Conservation (phyloP, 306 rosid species). For the Glycine latifolia region DNA sequence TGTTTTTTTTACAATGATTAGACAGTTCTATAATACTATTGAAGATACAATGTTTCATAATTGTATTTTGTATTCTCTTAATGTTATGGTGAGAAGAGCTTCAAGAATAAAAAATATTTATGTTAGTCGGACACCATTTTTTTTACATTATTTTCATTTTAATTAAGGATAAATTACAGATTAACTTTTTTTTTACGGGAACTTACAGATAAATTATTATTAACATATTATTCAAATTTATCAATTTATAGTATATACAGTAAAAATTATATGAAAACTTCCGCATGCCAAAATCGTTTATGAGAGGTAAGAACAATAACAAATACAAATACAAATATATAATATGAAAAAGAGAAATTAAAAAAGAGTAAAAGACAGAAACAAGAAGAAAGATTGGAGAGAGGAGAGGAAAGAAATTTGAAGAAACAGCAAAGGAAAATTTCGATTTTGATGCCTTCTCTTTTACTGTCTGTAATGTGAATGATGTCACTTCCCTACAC, state of each 20-base stretch:
- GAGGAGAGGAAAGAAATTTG: slow-evolving; percentile 52
- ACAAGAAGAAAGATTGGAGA: slow-evolving; percentile 26
- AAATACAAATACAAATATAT: background rate
- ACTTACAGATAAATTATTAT: too few species aligned
- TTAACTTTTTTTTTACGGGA: background rate
- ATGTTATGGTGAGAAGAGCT: background rate
- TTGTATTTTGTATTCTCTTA: background rate
- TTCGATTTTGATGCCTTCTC: slow-evolving; percentile 58
- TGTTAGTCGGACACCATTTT: background rate
- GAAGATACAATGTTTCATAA: too few species aligned
- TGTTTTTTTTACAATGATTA: too few species aligned
- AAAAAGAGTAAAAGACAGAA: background rate
- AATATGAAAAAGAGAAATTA: background rate
- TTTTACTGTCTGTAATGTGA: slow-evolving; percentile 71
- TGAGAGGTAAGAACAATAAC: background rate
- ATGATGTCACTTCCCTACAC: slow-evolving; percentile 59
- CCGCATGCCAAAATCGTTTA: background rate
- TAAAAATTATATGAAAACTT: background rate
- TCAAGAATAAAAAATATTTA: slow-evolving; percentile 2
- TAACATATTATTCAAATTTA: too few species aligned
- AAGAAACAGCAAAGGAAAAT: slow-evolving; percentile 70
- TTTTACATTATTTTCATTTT: background rate
- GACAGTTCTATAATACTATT: too few species aligned
- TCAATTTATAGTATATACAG: too few species aligned
- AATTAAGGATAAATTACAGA: background rate